A percentile compares a stretch with the other conserved stretches of the same genome.
Conservation (phyloP, 2,329 filamentous ascomycete species). For the Penicillium griseofulvum region DNA sequence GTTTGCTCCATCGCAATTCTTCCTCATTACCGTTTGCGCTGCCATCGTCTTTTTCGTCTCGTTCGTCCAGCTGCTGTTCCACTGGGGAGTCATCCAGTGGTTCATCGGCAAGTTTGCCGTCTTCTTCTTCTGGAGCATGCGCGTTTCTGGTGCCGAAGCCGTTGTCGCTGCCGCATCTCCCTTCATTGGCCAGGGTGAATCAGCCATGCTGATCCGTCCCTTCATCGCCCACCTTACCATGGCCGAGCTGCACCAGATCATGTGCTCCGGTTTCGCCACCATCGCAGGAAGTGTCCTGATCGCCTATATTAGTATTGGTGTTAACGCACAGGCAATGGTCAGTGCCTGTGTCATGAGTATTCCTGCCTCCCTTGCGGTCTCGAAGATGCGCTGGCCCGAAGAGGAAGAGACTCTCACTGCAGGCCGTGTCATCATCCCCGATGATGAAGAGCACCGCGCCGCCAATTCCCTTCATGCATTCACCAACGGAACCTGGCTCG, state of each 20-base stretch:
- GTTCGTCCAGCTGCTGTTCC: constrained; percentile 82
- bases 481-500: constrained; percentile 79
- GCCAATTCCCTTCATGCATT: constrained; percentile 82
- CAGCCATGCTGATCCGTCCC: constrained; percentile 84
- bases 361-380: constrained; percentile 82
- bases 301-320: constrained; percentile 78
- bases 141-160: constrained; percentile 87
- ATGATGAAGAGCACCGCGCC: constrained; percentile 69
- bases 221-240: constrained; percentile 82
- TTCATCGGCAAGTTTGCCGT: constrained; percentile 81
- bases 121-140: constrained; percentile 88
- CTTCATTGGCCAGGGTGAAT: constrained; percentile 93
- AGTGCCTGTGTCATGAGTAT: constrained; percentile 96
- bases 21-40: constrained; percentile 77
- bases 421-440: constrained; percentile 75
- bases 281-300: constrained; percentile 86
- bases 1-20: constrained; percentile 55
- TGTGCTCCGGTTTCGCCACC: constrained; percentile 89
- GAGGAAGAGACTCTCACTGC: constrained; percentile 81
- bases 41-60: constrained; percentile 96
- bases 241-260: constrained; percentile 86
- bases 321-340: constrained; percentile 80
- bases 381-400: constrained; percentile 86
- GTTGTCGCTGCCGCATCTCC: constrained; percentile 89
- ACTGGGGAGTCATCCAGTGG: constrained; percentile 81